A percentile compares a stretch with the other conserved stretches of the same genome.
These are phyloP conservation scores for Metschnikowia kofuensis DNA, from an alignment of 805 yeast genomes.

Conservation along the genomic window DNA sequence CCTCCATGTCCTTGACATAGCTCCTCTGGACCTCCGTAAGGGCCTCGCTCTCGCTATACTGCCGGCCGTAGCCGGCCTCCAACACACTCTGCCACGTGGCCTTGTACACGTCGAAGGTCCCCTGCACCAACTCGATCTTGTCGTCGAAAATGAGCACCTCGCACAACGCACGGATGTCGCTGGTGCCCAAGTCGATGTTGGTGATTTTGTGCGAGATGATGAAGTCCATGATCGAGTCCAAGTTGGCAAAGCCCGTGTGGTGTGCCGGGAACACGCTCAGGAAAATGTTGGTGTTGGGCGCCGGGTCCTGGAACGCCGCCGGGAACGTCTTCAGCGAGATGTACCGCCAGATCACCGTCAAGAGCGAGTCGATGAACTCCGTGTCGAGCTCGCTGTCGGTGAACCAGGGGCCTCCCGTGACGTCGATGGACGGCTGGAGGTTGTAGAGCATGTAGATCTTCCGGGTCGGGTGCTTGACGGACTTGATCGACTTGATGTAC, in stretches of 20 bases:
- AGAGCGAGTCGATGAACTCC: constrained; percentile 82
- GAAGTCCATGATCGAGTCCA: constrained; percentile 73
- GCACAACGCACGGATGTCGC: constrained; percentile 78
- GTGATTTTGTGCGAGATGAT: constrained; percentile 72
- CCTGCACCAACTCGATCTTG: constrained; percentile 60
- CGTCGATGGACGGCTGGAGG: constrained; percentile 90
- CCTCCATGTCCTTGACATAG: constrained; percentile 12
- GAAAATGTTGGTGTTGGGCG: constrained; percentile 30
- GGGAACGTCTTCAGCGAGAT: constrained; percentile 78
- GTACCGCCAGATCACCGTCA: constrained; percentile 85
- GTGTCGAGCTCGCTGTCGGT: constrained; percentile 93
- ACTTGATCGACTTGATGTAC: constrained; percentile 83
- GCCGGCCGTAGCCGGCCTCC: constrained; percentile 58
- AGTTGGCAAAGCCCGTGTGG: constrained; percentile 62
- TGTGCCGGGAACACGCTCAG: constrained; percentile 56
- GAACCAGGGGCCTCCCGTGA: constrained; percentile 99
- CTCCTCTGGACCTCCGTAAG: constrained; percentile 13
- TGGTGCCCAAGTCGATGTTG: constrained; percentile 68
- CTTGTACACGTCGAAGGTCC: constrained; percentile 59
- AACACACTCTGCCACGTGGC: constrained; percentile 83
- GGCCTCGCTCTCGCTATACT: constrained; percentile 21
- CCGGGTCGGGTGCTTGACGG: constrained; percentile 89
- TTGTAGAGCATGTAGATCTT: constrained; percentile 94
- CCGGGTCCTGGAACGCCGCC: constrained; percentile 52
- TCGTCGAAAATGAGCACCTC: constrained; percentile 88